These are phyloP conservation scores for Crithidia expoeki DNA, from an alignment of 208 protist genomes.

Conservation along the genomic window DNA sequence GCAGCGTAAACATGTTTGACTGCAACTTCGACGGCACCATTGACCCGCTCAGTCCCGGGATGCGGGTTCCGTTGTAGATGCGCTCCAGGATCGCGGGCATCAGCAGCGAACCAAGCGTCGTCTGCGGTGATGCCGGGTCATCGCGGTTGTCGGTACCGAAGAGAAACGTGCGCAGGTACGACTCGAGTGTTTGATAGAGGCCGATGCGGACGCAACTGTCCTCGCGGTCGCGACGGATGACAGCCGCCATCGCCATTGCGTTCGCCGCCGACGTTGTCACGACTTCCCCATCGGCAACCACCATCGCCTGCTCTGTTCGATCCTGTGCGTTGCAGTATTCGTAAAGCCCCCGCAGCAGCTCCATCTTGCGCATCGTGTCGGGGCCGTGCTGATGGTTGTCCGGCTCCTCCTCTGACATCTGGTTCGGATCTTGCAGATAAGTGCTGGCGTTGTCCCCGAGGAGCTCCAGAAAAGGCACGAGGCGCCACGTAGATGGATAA, in stretches of 20 bases:
- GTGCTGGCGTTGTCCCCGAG: slow-evolving; percentile 39
- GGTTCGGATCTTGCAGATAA: slow-evolving; percentile 39
- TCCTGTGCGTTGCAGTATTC: slow-evolving; percentile 89
- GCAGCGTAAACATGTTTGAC: slow-evolving; percentile 54
- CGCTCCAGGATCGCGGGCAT: slow-evolving; percentile 61
- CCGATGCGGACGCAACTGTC: slow-evolving; percentile 71
- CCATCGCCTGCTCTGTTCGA: slow-evolving; percentile 60
- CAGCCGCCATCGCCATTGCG: slow-evolving; percentile 50
- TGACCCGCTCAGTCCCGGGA: slow-evolving; percentile 59
- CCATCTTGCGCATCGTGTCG: slow-evolving; percentile 82
- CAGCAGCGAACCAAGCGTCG: slow-evolving; percentile 45
- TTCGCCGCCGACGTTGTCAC: slow-evolving; percentile 23
- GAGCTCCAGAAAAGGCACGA: slow-evolving; percentile 34
- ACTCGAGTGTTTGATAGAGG: slow-evolving; percentile 73
- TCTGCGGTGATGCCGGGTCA: slow-evolving; percentile 37
- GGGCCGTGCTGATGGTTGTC: slow-evolving; percentile 74
- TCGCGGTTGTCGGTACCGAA: slow-evolving; percentile 33
- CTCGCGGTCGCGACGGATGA: slow-evolving; percentile 43
- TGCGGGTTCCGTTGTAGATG: slow-evolving; percentile 80
- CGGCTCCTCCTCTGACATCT: slow-evolving; percentile 42
- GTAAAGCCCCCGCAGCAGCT: slow-evolving; percentile 73
- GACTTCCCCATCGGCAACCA: slow-evolving; percentile 36
- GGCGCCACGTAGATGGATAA: slow-evolving; percentile 30
- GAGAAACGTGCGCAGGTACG: slow-evolving; percentile 69
- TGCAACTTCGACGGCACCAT: slow-evolving; percentile 58